A percentile compares a stretch with the other conserved stretches of the same genome.
These are phyloP conservation scores for Grosmannia huntii DNA, from an alignment of 2,329 filamentous ascomycete genomes.

Conservation along the genomic window DNA sequence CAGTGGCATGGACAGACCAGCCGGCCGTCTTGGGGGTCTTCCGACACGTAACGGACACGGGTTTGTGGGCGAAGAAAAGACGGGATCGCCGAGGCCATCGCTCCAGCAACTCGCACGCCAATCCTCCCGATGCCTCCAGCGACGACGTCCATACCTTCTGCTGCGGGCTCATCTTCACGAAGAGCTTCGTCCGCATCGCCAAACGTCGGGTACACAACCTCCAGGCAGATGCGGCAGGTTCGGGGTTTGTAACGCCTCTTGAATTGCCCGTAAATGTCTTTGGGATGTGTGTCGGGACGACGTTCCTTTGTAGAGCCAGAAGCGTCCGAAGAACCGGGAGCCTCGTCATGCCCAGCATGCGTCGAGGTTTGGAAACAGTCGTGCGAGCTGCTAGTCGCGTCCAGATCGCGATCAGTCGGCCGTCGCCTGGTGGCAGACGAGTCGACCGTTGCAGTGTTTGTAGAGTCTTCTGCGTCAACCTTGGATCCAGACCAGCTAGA, in stretches of 20 bases:
- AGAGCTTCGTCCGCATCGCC: constrained; percentile 15
- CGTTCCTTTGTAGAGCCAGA: no score
- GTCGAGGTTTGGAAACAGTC: neutral
- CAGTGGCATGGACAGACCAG: constrained; percentile 85
- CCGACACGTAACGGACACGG: constrained; percentile 50
- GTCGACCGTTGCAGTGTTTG: neutral
- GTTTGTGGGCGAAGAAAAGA: constrained; percentile 17
- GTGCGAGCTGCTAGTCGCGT: neutral
- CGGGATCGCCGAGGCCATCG: constrained; percentile 14
- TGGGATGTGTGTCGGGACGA: constrained; percentile 1
- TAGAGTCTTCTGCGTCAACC: neutral
- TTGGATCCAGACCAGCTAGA: constrained; percentile 6
- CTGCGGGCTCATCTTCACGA: neutral
- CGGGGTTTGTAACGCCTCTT: constrained; percentile 50
- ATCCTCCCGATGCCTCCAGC: neutral
- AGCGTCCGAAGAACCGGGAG: no score
- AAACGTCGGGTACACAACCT: constrained; percentile 43
- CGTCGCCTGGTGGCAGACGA: neutral
- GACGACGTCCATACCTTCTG: neutral
- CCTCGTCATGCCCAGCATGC: neutral
- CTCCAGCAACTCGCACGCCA: constrained; percentile 2
- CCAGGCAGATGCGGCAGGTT: constrained; percentile 82
- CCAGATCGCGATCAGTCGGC: neutral
- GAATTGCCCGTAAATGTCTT: constrained; percentile 7
- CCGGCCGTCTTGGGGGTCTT: constrained; percentile 60